Evolutionary conservation across 768 basidiomycete species (phyloP).

Genomic region (Serpula lacrymans): DNA sequence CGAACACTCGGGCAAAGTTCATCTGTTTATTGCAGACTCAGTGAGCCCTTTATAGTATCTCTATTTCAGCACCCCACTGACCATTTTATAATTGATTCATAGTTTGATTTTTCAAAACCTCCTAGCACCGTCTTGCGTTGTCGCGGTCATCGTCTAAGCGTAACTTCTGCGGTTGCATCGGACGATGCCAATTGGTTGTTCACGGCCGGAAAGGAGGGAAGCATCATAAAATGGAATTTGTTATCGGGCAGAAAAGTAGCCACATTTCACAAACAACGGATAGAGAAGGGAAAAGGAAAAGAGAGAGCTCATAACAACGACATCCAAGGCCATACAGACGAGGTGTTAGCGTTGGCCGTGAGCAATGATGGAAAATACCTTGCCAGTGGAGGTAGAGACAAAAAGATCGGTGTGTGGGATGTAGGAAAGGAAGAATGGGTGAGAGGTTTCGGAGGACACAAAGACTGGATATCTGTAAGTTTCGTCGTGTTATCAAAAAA

Average conservation of each 20-base stretch:
- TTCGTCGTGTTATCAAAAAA: slow-evolving; percentile 8
- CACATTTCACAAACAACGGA: slow-evolving; percentile 58
- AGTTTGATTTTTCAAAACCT: slow-evolving; percentile 58
- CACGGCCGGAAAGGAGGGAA: slow-evolving; percentile 88
- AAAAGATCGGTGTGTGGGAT: slow-evolving; percentile 84
- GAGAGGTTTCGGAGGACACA: slow-evolving; percentile 76
- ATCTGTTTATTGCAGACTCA: slow-evolving; percentile 73
- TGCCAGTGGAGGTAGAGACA: slow-evolving; percentile 85
- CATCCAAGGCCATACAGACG: slow-evolving; percentile 78
- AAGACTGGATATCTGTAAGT: slow-evolving; percentile 66
- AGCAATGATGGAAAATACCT: slow-evolving; percentile 84
- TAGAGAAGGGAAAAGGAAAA: slow-evolving; percentile 54
- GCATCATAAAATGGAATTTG: slow-evolving; percentile 84
- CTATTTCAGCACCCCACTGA: background rate
- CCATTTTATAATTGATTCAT: background rate
- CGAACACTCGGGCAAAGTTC: slow-evolving; percentile 84
- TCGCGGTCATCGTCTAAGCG: slow-evolving; percentile 71
- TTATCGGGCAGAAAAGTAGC: slow-evolving; percentile 54
- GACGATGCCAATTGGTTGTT: slow-evolving; percentile 74
- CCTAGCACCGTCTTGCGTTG: slow-evolving; percentile 53
- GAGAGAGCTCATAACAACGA: slow-evolving; percentile 48
- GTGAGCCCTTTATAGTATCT: slow-evolving; percentile 37
- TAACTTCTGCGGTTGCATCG: slow-evolving; percentile 79
- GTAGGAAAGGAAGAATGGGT: slow-evolving; percentile 72
- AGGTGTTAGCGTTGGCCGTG: slow-evolving; percentile 79